These are phyloP conservation scores for Barnettozyma vustinii DNA, from an alignment of 805 yeast genomes.

Conservation along the genomic window DNA sequence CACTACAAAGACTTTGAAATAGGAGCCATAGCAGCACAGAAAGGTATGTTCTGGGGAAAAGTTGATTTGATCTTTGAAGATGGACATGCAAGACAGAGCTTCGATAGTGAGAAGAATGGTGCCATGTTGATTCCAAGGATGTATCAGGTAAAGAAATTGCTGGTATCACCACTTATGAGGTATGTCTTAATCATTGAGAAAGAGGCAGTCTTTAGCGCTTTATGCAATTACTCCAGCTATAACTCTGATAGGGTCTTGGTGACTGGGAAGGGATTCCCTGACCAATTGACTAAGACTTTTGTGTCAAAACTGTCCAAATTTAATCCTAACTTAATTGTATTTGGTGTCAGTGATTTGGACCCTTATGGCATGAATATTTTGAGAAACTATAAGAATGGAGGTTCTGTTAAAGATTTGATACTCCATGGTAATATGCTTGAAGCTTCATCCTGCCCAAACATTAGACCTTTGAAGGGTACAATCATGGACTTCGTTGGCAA, in stretches of 20 bases:
- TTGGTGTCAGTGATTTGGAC: slow-evolving; percentile 58
- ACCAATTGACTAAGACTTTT: slow-evolving; percentile 45
- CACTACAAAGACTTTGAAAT: slow-evolving; percentile 34
- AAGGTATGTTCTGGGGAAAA: slow-evolving; percentile 49
- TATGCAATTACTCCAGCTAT: slow-evolving; percentile 16
- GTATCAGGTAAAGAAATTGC: slow-evolving; percentile 14
- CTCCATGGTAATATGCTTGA: background rate
- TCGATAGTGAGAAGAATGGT: slow-evolving; percentile 7
- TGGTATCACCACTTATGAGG: slow-evolving; percentile 8
- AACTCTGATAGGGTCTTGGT: slow-evolving; percentile 31
- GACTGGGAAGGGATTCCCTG: slow-evolving; percentile 73
- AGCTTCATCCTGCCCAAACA: slow-evolving; percentile 9
- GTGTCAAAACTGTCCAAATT: slow-evolving; percentile 25
- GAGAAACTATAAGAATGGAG: slow-evolving; percentile 33
- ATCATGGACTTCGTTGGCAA: slow-evolving; percentile 16
- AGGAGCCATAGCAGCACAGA: slow-evolving; percentile 53
- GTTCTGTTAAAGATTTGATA: background rate
- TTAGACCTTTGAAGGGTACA: slow-evolving; percentile 16
- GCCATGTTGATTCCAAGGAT: slow-evolving; percentile 39
- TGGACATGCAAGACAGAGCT: slow-evolving; percentile 3
- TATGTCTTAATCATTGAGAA: slow-evolving; percentile 45
- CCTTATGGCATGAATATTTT: slow-evolving; percentile 61
- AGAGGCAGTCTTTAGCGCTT: slow-evolving; percentile 42
- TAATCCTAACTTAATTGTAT: slow-evolving; percentile 29
- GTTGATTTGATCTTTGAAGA: slow-evolving; percentile 14